Conservation (phyloP, 1,139 yeast genomes). For the Kodamaea fungicola region DNA sequence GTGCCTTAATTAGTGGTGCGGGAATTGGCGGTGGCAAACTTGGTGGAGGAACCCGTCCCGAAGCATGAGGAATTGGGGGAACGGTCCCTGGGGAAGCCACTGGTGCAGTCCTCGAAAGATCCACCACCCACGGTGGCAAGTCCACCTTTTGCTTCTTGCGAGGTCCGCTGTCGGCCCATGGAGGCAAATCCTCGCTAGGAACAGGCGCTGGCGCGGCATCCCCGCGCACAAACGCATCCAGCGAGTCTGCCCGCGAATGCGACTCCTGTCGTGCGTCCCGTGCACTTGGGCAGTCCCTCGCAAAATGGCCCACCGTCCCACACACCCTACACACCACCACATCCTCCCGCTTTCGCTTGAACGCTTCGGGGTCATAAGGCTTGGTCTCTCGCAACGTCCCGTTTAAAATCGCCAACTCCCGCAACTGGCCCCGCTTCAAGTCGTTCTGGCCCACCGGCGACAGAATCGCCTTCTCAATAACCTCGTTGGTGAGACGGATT, state of each 20-base stretch:
- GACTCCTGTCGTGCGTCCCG: conserved; percentile 7
- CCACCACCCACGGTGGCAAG: conserved; percentile 14
- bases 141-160: conserved; percentile 12
- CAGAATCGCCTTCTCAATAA: conserved; percentile 77
- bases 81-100: too few relatives aligned
- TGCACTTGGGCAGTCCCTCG: conserved; percentile 69
- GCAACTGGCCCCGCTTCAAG: conserved; percentile 81
- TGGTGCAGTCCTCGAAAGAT: too few relatives aligned
- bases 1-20: too few relatives aligned
- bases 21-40: too few relatives aligned
- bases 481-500: conserved; percentile 66
- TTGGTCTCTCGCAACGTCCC: conserved; percentile 87
- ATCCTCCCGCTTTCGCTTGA: conserved; percentile 40
- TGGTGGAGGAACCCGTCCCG: too few relatives aligned
- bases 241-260: not conserved
- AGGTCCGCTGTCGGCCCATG: conserved; percentile 7
- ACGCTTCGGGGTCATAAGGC: conserved; percentile 62
- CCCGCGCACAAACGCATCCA: too few relatives aligned
- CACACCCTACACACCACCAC: conserved; percentile 73
- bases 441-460: conserved; percentile 95
- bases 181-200: not conserved
- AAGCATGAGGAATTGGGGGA: too few relatives aligned
- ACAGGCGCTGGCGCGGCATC: not conserved
- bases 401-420: conserved; percentile 88
- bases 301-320: conserved; percentile 82